These are phyloP conservation scores for Dipodascopsis tothii DNA, from an alignment of 805 yeast species.

Conservation along the genomic window DNA sequence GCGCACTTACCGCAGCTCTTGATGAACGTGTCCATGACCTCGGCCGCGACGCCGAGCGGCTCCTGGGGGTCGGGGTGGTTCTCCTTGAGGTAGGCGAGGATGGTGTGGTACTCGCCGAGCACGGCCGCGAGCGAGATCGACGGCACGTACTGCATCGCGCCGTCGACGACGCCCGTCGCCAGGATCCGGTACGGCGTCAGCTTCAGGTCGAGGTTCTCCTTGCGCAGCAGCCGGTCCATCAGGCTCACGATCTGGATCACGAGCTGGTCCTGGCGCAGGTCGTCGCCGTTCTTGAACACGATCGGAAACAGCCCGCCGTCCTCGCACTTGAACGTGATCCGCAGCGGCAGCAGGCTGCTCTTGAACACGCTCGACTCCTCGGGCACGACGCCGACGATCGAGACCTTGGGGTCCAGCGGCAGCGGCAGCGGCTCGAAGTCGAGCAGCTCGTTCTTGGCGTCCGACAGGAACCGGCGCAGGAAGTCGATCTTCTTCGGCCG, in stretches of 20 bases:
- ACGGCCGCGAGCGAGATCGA: constrained; percentile 82
- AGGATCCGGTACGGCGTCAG: constrained; percentile 83
- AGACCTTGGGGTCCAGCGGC: constrained; percentile 77
- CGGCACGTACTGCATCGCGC: constrained; percentile 90
- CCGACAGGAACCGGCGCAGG: constrained; percentile 50
- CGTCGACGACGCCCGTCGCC: constrained; percentile 86
- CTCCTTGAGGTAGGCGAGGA: constrained; percentile 58
- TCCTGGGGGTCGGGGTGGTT: constrained; percentile 50
- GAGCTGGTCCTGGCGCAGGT: constrained; percentile 89
- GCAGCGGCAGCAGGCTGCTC: constrained; percentile 81
- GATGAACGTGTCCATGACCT: constrained; percentile 87
- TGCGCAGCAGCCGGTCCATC: constrained; percentile 80
- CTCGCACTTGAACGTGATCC: constrained; percentile 62
- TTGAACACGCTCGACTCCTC: constrained; percentile 82
- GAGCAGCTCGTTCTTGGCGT: constrained; percentile 36
- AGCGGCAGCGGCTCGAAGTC: constrained; percentile 52
- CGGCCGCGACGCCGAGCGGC: constrained; percentile 42
- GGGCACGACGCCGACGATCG: constrained; percentile 67
- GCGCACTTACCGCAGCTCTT: constrained; percentile 51
- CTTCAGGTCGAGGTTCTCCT: constrained; percentile 82
- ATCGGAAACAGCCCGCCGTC: constrained; percentile 55
- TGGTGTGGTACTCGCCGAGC: constrained; percentile 64
- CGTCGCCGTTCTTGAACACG: constrained; percentile 95
- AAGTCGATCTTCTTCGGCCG: constrained; percentile 69
- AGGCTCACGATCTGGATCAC: constrained; percentile 87